Conservation (phyloP, 2,329 filamentous ascomycete species). For the Hypoxylon sp. region DNA sequence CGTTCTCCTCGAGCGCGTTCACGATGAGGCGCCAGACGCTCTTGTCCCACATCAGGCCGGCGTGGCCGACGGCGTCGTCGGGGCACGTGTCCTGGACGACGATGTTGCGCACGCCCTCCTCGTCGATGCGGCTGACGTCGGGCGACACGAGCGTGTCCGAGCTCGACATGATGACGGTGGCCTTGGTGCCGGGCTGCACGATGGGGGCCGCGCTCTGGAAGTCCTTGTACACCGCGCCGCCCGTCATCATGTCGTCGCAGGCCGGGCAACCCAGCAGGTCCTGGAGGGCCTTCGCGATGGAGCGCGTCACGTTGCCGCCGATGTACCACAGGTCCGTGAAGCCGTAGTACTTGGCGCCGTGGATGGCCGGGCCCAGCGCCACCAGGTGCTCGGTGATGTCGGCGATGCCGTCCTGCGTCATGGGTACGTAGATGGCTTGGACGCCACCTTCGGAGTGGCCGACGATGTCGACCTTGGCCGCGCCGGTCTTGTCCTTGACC, state of each 20-base stretch:
- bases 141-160: constrained; percentile 38
- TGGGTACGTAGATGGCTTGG: constrained; percentile 46
- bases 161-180: constrained; percentile 40
- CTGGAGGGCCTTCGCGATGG: constrained; percentile 29
- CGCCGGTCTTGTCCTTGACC: constrained; percentile 47
- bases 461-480: constrained; percentile 50
- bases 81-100: constrained; percentile 41
- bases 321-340: constrained; percentile 43
- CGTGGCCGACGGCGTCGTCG: constrained; percentile 40
- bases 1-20: constrained; percentile 42
- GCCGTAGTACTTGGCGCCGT: constrained; percentile 42
- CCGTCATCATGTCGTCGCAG: constrained; percentile 42
- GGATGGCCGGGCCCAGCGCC: constrained; percentile 39
- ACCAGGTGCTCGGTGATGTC: constrained; percentile 40
- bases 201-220: constrained; percentile 34
- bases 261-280: constrained; percentile 38
- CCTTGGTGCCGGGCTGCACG: constrained; percentile 40
- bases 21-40: constrained; percentile 41
- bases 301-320: constrained; percentile 37
- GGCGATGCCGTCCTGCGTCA: constrained; percentile 40
- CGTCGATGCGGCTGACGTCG: constrained; percentile 37
- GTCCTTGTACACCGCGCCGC: constrained; percentile 32
- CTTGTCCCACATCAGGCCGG: constrained; percentile 39
- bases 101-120: constrained; percentile 37
- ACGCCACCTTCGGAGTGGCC: constrained; percentile 55